These are phyloP conservation scores for Puccinia horiana DNA, from an alignment of 1,284 basidiomycete genomes.

Conservation along the genomic window DNA sequence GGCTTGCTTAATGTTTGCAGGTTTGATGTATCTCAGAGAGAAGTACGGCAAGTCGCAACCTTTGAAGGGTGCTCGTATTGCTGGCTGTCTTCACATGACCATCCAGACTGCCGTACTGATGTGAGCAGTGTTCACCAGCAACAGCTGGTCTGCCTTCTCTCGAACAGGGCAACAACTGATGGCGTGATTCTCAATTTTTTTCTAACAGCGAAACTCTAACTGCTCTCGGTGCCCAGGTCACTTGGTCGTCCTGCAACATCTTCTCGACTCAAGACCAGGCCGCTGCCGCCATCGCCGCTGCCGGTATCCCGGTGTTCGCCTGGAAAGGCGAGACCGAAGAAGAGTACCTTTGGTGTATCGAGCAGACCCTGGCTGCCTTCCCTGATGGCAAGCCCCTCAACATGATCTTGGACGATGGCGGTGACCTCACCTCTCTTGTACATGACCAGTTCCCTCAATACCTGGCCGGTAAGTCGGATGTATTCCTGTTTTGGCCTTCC, in stretches of 20 bases:
- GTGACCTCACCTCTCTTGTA: conserved; percentile 91
- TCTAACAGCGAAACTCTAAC: conserved; percentile 94
- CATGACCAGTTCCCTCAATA: conserved; percentile 95
- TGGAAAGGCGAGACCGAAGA: conserved; percentile 99
- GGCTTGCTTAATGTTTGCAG: conserved; percentile 44
- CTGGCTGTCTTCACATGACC: conserved; percentile 97
- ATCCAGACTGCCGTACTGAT: conserved; percentile 72
- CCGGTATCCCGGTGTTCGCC: conserved; percentile 95
- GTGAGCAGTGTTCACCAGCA: too few relatives aligned
- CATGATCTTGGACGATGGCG: conserved; percentile 99
- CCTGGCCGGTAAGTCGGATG: conserved; percentile 66
- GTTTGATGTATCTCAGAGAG: conserved; percentile 57
- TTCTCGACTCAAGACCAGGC: conserved; percentile 99
- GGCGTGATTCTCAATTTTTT: conserved; percentile 62
- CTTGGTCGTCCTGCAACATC: conserved; percentile 99
- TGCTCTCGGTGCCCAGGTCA: conserved; percentile 91
- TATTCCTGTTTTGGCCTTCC: neutral
- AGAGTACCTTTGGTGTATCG: conserved; percentile 97
- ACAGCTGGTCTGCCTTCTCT: neutral
- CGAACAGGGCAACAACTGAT: neutral
- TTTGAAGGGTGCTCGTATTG: conserved; percentile 91
- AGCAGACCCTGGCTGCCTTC: conserved; percentile 82
- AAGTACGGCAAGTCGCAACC: conserved; percentile 81
- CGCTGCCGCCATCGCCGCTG: conserved; percentile 95
- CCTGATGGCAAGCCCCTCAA: conserved; percentile 77